These are phyloP conservation scores for Knufia fluminis DNA, from an alignment of 2,329 filamentous ascomycete species.

Conservation along the genomic window DNA sequence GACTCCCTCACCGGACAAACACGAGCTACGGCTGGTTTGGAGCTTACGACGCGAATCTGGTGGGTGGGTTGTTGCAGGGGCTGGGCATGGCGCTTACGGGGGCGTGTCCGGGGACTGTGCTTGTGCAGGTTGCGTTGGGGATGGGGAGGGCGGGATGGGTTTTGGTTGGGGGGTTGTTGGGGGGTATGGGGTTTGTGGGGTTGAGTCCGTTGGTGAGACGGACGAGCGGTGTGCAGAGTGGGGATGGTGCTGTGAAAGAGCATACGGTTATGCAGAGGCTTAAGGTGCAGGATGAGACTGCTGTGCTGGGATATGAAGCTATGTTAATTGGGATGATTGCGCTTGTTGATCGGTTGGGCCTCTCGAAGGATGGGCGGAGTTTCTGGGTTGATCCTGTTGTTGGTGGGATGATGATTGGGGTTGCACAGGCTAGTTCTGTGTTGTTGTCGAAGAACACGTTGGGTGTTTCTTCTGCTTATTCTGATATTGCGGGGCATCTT, in stretches of 20 bases:
- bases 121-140: constrained; percentile 50
- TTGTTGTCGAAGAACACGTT: constrained; percentile 45
- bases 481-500: constrained; percentile 50
- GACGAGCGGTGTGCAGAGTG: not conserved
- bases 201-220: constrained; percentile 11
- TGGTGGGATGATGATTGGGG: constrained; percentile 51
- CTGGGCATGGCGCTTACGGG: constrained; percentile 58
- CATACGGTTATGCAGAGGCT: constrained; percentile 11
- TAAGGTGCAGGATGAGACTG: constrained; percentile 14
- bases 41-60: constrained; percentile 54
- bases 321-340: constrained; percentile 33
- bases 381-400: constrained; percentile 38
- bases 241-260: not conserved
- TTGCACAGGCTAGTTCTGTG: constrained; percentile 50
- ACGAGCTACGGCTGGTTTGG: constrained; percentile 46
- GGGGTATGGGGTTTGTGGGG: constrained; percentile 37
- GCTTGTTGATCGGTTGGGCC: constrained; percentile 20
- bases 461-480: constrained; percentile 53
- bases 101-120: constrained; percentile 56
- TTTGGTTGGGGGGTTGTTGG: constrained; percentile 46
- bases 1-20: constrained; percentile 41
- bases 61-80: constrained; percentile 54
- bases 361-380: constrained; percentile 17
- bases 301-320: constrained; percentile 37
- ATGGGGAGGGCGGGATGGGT: constrained; percentile 45